Evolutionary conservation across 148 eudicot genomes (phyloP), one percentile per base, ranked within the genome.

Genomic region (Chenopodium formosanum): DNA sequence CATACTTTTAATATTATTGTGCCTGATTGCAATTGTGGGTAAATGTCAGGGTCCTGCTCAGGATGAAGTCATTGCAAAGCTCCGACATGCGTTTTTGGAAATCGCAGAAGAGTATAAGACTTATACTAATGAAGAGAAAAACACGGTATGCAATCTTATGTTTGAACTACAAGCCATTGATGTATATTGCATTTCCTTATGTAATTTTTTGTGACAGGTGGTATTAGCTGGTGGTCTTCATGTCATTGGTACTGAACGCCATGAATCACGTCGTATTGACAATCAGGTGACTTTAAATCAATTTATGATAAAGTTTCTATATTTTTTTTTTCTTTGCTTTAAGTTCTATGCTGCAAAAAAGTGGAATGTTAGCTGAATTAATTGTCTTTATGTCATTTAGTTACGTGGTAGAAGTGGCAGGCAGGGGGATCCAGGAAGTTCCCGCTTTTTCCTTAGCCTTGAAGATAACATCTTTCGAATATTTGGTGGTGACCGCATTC

Each of bases 361-460:
- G n/a, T 34, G 76, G 29, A 44, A 53, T 69, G 9, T 12, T 60
- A 10, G 74, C 40, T 58, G 14, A 80, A 79, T 46, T 22, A 40
- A 70, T 74, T 69, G 13, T 71, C 32, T 25, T 78, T 74, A 68
- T 22, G 63, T 78, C 37, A 62, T 84, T 74, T 85, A 96, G 99
- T 88, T 96, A 81, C 99, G 99, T 78, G 99, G 99, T 83, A 92
- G 99, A 87, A 96, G 98, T 87, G 99, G 99, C 75, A 92, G 99
- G 84, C 99, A 96, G 89, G 99, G 99, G 81, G 99, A 96, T 84
- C 99, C 99, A 77, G 99, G 99, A 89, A 90, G 99, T 90, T 92
- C 99, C 65, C 98, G 99, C 70, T 96, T 96, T 85, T 96, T 96
- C 82, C 98, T 96, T 82, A 96, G 99, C 90, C 99, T 96, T 79